Conservation (phyloP, 768 basidiomycete species). For the Agaricus subrufescens region DNA sequence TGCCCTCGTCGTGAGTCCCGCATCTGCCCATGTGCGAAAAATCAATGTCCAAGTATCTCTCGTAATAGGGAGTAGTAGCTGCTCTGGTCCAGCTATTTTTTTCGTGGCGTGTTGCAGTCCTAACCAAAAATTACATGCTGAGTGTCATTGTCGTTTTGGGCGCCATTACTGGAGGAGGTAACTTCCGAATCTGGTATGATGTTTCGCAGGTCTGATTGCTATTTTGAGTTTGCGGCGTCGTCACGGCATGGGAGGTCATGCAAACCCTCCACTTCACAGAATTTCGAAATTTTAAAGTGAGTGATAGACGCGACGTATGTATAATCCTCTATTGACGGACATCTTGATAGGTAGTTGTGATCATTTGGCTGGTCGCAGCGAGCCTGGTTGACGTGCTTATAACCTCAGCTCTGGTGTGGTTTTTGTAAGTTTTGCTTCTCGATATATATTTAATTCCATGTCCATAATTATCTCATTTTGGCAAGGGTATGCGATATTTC, state of each 20-base stretch:
- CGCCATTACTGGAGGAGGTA: constrained; percentile 13
- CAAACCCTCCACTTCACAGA: constrained; percentile 10
- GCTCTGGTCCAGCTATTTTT: constrained; percentile 14
- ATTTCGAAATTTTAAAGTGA: constrained; percentile 15
- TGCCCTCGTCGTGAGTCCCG: constrained; percentile 8
- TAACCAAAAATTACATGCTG: constrained; percentile 13
- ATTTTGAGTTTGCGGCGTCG: constrained; percentile 5
- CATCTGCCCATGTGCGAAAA: background rate
- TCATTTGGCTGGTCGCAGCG: constrained; percentile 13
- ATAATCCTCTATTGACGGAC: background rate
- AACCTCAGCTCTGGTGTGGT: constrained; percentile 14
- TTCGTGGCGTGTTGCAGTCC: constrained; percentile 12
- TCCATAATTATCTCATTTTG: background rate
- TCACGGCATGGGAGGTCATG: constrained; percentile 12
- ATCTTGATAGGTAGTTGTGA: constrained; percentile 10
- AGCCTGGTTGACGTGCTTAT: constrained; percentile 12
- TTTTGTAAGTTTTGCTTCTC: constrained; percentile 8
- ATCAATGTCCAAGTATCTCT: background rate
- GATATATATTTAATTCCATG: background rate
- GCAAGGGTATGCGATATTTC: constrained; percentile 1
- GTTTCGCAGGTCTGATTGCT: background rate
- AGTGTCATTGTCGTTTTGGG: background rate
- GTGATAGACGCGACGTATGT: background rate
- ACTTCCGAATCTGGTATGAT: background rate
- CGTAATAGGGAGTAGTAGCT: constrained; percentile 11